Evolutionary conservation across 2,329 filamentous ascomycete species (phyloP).

Genomic region (Nemania sp.): DNA sequence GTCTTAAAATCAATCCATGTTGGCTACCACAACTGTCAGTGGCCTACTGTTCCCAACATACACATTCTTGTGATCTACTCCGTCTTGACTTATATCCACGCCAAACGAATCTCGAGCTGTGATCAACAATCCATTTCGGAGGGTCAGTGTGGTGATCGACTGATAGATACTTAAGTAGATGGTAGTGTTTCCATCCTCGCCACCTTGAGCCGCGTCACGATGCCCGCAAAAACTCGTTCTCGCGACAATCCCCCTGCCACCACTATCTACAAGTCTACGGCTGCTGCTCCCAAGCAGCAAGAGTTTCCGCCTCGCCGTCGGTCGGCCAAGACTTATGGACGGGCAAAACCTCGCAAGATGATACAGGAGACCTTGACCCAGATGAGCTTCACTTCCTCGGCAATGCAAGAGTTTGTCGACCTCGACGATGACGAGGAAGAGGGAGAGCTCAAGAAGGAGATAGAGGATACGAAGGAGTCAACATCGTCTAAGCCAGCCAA

Average conservation of each 20-base stretch:
- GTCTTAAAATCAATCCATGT: not conserved
- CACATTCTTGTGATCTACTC: not conserved
- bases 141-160: not conserved
- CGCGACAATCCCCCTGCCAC: slow-evolving; percentile 26
- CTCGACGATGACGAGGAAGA: slow-evolving; percentile 29
- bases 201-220: slow-evolving; percentile 19
- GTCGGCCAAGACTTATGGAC: slow-evolving; percentile 36
- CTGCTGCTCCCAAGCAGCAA: slow-evolving; percentile 36
- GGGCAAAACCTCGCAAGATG: slow-evolving; percentile 23
- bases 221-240: slow-evolving; percentile 36
- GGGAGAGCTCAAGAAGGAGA: slow-evolving; percentile 7
- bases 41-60: not conserved
- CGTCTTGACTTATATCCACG: not conserved
- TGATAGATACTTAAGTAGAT: not conserved
- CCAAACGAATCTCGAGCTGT: not conserved
- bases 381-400: slow-evolving; percentile 37
- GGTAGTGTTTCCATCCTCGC: not conserved
- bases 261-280: slow-evolving; percentile 32
- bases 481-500: not conserved
- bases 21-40: not conserved
- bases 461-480: slow-evolving; percentile 18
- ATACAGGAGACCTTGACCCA: slow-evolving; percentile 40
- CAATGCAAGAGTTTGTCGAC: slow-evolving; percentile 27
- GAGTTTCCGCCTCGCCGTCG: slow-evolving; percentile 35
- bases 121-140: not conserved